Evolutionary conservation across 768 basidiomycete species (phyloP).

Genomic region (Cyclocybe aegerita): DNA sequence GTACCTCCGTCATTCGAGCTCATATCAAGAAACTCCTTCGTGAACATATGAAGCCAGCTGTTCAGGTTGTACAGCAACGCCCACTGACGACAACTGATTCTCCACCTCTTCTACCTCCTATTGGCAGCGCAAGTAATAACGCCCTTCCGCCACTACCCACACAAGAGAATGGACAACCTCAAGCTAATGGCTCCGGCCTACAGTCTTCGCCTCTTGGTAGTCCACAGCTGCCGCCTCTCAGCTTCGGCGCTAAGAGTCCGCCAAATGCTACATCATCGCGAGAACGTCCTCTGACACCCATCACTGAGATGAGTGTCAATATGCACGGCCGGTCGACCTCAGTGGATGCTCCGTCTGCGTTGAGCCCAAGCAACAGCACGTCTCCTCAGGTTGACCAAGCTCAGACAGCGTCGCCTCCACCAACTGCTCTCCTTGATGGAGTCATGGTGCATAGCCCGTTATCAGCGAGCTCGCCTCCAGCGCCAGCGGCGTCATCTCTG

Average conservation of each 20-base stretch:
- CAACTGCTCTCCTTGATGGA: not conserved
- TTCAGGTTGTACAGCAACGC: conserved; percentile 22
- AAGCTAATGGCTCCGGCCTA: conserved; percentile 10
- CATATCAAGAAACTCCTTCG: conserved; percentile 60
- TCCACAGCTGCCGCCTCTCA: conserved; percentile 63
- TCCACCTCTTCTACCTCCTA: conserved; percentile 36
- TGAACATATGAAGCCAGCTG: conserved; percentile 57
- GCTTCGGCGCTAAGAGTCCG: conserved; percentile 33
- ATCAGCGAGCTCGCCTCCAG: too few species aligned
- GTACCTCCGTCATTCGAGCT: conserved; percentile 68
- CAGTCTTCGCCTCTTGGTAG: conserved; percentile 16
- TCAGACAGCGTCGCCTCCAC: not conserved
- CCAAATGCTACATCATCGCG: conserved; percentile 14
- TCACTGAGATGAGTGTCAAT: conserved; percentile 52
- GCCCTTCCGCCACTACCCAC: conserved; percentile 2
- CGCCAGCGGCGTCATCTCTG: too few species aligned
- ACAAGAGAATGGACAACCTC: conserved; percentile 4
- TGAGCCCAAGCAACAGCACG: conserved; percentile 6
- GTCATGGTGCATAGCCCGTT: too few species aligned
- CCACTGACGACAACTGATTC: conserved; percentile 18
- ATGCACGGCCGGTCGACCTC: conserved; percentile 23
- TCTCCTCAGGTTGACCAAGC: conserved; percentile 4
- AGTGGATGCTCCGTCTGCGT: conserved; percentile 16
- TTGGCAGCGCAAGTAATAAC: conserved; percentile 22
- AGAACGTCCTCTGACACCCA: conserved; percentile 53